These are phyloP conservation scores for Penicillium daleae DNA, from an alignment of 495 filamentous ascomycete genomes.

Conservation along the genomic window DNA sequence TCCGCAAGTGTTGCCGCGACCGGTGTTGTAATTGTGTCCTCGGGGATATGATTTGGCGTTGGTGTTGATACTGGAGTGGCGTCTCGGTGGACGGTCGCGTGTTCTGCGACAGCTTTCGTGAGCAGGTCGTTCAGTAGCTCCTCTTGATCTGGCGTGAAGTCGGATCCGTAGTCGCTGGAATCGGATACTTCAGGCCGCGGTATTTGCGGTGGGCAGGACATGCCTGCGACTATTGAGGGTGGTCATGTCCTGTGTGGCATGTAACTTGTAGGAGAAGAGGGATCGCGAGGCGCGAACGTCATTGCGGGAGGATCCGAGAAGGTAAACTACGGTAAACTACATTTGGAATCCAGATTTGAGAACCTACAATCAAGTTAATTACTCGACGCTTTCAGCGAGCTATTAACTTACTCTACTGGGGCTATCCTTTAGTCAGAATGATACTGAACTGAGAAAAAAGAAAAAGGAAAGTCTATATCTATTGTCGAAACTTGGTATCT, in stretches of 20 bases:
- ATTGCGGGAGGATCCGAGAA: conserved; percentile 12
- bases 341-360: conserved; percentile 9
- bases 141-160: conserved; percentile 68
- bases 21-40: conserved; percentile 5
- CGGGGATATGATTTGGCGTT: conserved; percentile 12
- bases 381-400: conserved; percentile 7
- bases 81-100: conserved; percentile 26
- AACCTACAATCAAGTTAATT: neutral
- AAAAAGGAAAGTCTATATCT: conserved; percentile 15
- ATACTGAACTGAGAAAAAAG: neutral
- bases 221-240: conserved; percentile 35
- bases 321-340: neutral
- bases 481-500: conserved; percentile 28
- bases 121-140: conserved; percentile 53
- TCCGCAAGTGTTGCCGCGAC: neutral
- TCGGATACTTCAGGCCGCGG: conserved; percentile 20
- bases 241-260: conserved; percentile 28
- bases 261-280: neutral
- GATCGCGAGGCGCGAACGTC: conserved; percentile 13
- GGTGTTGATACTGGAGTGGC: conserved; percentile 23
- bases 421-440: neutral
- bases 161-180: conserved; percentile 68
- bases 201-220: conserved; percentile 40
- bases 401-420: too few species aligned
- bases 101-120: conserved; percentile 34